A percentile compares a stretch with the other conserved stretches of the same genome.
Evolutionary conservation across 176 grass and related monocot genomes (phyloP).

Genomic region (Carex scoparia): DNA sequence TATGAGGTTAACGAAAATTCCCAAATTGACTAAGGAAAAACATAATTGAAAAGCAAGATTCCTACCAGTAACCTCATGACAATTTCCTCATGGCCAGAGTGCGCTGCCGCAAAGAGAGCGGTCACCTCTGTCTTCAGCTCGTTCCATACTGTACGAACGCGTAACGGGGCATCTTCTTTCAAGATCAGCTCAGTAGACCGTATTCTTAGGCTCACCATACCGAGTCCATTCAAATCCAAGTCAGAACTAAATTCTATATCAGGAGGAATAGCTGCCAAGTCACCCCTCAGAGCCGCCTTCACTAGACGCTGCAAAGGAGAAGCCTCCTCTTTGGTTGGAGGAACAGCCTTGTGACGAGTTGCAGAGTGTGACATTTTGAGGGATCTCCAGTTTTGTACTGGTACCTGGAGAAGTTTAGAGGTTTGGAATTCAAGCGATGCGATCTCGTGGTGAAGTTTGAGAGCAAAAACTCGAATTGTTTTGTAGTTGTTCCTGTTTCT

Average conservation of each 20-base stretch:
- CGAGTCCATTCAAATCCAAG: slow-evolving; percentile 18
- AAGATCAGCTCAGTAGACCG: slow-evolving; percentile 5
- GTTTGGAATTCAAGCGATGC: not conserved
- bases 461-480: not conserved
- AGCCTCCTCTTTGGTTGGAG: slow-evolving; percentile 3
- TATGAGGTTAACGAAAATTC: not conserved
- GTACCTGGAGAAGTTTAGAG: not conserved
- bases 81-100: not conserved
- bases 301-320: slow-evolving; percentile 1
- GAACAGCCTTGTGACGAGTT: not conserved
- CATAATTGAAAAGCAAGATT: slow-evolving; percentile 1
- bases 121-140: slow-evolving; percentile 12
- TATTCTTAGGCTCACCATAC: slow-evolving; percentile 1
- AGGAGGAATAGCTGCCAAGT: not conserved
- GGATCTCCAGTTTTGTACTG: too few species aligned
- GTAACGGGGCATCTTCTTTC: slow-evolving; percentile 16
- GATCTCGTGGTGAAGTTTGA: not conserved
- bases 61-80: slow-evolving; percentile 10
- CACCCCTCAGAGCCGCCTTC: slow-evolving; percentile 6
- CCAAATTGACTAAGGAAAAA: slow-evolving; percentile 4
- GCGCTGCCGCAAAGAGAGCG: slow-evolving; percentile 16
- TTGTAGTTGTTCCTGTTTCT: not conserved
- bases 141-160: slow-evolving; percentile 5
- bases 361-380: not conserved
- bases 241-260: not conserved